Conservation (phyloP, 2,329 filamentous ascomycete species). For the Ophiostoma fasciatum region DNA sequence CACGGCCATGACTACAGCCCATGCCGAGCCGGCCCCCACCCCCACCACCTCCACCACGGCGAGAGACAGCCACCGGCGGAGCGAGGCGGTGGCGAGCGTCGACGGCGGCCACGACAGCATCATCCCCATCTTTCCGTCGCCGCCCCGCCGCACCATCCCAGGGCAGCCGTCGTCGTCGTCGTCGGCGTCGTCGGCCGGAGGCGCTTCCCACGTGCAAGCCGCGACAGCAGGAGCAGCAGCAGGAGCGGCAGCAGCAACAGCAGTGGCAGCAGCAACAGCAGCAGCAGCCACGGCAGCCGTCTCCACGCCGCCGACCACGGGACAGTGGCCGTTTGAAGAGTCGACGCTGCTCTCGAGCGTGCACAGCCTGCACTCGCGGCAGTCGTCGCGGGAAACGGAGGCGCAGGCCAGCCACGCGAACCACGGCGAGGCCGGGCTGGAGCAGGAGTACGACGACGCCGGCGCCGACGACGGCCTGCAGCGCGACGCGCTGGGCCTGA, state of each 20-base stretch:
- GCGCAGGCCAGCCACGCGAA: background rate
- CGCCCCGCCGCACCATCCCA: background rate
- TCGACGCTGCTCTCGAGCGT: slow-evolving; percentile 9
- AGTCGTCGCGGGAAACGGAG: slow-evolving; percentile 1
- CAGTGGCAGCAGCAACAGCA: no score
- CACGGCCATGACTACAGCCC: slow-evolving; percentile 3
- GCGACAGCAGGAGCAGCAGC: no score
- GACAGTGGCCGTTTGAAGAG: slow-evolving; percentile 11
- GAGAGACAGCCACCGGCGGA: no score
- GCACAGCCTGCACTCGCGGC: slow-evolving; percentile 1
- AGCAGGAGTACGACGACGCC: slow-evolving; percentile 1
- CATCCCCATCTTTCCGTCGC: slow-evolving; percentile 9
- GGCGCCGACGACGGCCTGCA: slow-evolving; percentile 6
- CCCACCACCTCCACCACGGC: no score
- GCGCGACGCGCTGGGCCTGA: no score
- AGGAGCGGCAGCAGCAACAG: no score
- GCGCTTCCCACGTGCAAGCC: no score
- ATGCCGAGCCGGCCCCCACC: no score
- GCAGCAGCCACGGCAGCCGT: background rate
- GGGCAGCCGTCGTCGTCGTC: background rate
- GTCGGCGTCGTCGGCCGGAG: background rate
- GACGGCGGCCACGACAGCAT: background rate
- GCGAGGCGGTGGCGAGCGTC: background rate
- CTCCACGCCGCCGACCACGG: background rate
- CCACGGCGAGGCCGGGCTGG: background rate